A percentile compares a stretch with the other conserved stretches of the same genome.
These are phyloP conservation scores for Musa beccarii DNA, from an alignment of 176 grass and related monocot species.

Conservation along the genomic window DNA sequence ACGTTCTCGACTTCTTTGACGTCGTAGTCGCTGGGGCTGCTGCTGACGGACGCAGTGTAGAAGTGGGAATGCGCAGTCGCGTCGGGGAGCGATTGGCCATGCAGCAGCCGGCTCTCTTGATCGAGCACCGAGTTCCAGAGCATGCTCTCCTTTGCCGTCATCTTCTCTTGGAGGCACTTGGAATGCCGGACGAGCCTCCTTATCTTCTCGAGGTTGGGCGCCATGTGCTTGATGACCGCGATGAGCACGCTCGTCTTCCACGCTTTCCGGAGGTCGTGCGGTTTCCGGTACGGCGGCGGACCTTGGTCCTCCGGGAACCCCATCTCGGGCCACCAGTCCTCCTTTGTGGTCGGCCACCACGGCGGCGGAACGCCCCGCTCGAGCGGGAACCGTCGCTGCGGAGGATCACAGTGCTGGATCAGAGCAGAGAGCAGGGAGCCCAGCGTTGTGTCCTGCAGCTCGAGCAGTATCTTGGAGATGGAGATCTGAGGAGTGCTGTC, in stretches of 20 bases:
- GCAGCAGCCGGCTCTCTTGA: background rate
- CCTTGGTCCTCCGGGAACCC: background rate
- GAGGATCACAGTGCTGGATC: slow-evolving; percentile 1
- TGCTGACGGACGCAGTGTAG: no score
- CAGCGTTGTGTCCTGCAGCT: background rate
- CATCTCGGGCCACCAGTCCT: background rate
- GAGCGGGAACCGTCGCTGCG: background rate
- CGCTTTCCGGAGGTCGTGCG: background rate
- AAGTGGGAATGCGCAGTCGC: no score
- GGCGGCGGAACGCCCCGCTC: background rate
- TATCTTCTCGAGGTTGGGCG: background rate
- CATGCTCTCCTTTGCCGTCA: background rate
- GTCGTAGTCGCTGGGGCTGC: background rate
- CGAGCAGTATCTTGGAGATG: background rate
- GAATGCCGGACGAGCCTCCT: background rate
- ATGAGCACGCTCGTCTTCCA: background rate
- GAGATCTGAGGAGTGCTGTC: background rate
- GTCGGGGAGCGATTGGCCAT: background rate
- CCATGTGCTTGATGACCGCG: background rate
- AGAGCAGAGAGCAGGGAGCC: background rate
- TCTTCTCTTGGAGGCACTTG: slow-evolving; percentile 1
- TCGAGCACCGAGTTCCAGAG: background rate
- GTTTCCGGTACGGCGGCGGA: background rate
- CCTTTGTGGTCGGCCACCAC: slow-evolving; percentile 1
- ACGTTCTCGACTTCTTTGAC: background rate